phyloP scores from a whole-genome alignment of 257 asterid species.

The Solanum pennellii region DNA sequence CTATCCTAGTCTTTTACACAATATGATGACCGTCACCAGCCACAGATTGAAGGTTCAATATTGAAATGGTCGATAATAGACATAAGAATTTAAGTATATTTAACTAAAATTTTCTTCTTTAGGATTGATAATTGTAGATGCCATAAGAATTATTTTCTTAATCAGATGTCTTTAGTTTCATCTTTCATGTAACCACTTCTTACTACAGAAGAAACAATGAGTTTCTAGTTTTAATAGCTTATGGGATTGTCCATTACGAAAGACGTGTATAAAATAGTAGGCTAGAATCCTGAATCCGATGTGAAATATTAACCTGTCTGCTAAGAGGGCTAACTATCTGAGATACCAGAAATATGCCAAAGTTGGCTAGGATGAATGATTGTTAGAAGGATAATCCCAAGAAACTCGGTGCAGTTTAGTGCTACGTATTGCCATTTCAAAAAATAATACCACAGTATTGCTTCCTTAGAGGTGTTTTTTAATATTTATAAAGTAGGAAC shows the following conservation, averaged over 20 bases:
- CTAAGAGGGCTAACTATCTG: neutral
- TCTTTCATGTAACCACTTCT: neutral
- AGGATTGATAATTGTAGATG: neutral
- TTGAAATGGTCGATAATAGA: neutral
- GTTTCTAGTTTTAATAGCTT: neutral
- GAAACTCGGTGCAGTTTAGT: neutral
- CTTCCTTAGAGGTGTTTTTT: neutral
- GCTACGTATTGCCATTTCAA: neutral
- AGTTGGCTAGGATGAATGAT: neutral
- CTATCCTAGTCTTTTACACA: neutral
- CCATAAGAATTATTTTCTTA: neutral
- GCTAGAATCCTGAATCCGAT: neutral
- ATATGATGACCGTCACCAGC: neutral
- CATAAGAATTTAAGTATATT: neutral
- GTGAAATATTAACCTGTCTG: neutral
- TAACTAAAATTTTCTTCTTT: neutral
- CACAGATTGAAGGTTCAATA: neutral
- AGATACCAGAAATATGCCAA: neutral
- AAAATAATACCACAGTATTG: neutral
- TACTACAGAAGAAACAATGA: neutral
- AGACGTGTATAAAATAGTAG: neutral
- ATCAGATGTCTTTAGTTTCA: neutral
- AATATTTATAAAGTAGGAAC: neutral
- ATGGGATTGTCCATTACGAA: neutral
- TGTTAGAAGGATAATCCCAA: neutral